Evolutionary conservation across 371 early-diverging fungal species (phyloP), one percentile per base, ranked within the genome.

Genomic region (Saksenaea vasiformis): DNA sequence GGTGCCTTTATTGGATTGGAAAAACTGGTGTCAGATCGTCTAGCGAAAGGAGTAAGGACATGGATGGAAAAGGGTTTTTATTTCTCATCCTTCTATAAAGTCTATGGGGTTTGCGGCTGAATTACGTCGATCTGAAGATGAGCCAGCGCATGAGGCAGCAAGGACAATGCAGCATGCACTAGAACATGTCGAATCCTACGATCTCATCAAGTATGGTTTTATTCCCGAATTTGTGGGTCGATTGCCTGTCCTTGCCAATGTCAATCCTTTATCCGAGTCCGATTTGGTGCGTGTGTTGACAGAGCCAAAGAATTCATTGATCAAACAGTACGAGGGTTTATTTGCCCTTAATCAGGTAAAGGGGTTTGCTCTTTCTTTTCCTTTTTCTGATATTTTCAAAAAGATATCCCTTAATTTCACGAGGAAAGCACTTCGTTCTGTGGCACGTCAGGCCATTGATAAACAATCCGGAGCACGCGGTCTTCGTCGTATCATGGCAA

Each of bases 221-320:
- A 93, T 94, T 37, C 94, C 93, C 0, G 94, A 94, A 72, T 92
- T 94, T 63, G 85, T 94, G 38, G 93, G 92, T 60, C 77, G 94
- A 14, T 47, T 94, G n/a, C 93, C 93, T 1, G 87, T 92, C 15
- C 65, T 92, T 17, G 90, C 92, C 15, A 84, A 77, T 63, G 90
- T 92, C 15, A 80, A 82, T 15, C 83, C 80, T 19, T 72, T 94
- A 39, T 68, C 71, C 51, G 80, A 80, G 44, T 79, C 82, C 1
- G 88, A 89, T 17, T 73, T 94, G 43, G 79, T 89, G 14, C 84
- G 90, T 8, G 85, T 91, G 13, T 70, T 94, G 62, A 84, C 84
- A 0, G 92, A 93, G 65, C 93, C 94, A 4, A 85, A 87, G 54
- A 91, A 93, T 68, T 84, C 91, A 1, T 69, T 94, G 9, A 80